Evolutionary conservation across 306 rosid species (phyloP), one percentile per base, ranked within the genome.

Genomic region (Cucurbita moschata): DNA sequence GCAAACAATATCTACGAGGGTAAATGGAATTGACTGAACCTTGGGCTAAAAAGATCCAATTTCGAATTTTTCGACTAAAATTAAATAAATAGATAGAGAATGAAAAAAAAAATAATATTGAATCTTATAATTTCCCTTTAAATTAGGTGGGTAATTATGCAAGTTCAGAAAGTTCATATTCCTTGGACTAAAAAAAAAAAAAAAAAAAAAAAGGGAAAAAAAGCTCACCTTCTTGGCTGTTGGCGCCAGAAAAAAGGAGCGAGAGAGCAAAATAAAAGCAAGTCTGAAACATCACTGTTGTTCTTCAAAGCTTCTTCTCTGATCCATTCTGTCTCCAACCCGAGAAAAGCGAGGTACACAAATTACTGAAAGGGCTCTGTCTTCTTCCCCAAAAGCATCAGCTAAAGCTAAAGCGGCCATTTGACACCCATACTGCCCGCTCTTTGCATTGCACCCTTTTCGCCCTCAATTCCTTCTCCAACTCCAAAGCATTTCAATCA

Each of bases 401-500:
- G 81, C 83, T 47, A 79, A 80, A 71, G 83, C 74, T 0, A 64
- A 65, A 66, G 72, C 69, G 1, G 0, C 16, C 42, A 64, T 38
- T 38, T 4, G 23, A 56, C 37, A 21, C 8, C 21, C 5, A 13
- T 58, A 74, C 39, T 73, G 8, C 18, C 21, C 43, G 5, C 10
- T 12, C 38, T 73, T 73, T 62, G 26, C 14, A 10, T 21, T 56
- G 5, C 14, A 15, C 30, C 43, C 35, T 74, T 58, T 59, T 44
- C 5, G 4, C 14, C 18, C 9, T 19, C 58, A 74, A 61, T 74
- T 74, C 58, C 52, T 76, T 76, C 21, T 65, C 63, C 40, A 76
- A 52, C 58, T 18, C 72, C 61, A 56, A 73, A 73, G 77, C 55
- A 73, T 21, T 13, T 66, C 43, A 58, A 74, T 46, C 44, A 57